phyloP scores from a whole-genome alignment of 345 rosid species.

The Populus deltoides region DNA sequence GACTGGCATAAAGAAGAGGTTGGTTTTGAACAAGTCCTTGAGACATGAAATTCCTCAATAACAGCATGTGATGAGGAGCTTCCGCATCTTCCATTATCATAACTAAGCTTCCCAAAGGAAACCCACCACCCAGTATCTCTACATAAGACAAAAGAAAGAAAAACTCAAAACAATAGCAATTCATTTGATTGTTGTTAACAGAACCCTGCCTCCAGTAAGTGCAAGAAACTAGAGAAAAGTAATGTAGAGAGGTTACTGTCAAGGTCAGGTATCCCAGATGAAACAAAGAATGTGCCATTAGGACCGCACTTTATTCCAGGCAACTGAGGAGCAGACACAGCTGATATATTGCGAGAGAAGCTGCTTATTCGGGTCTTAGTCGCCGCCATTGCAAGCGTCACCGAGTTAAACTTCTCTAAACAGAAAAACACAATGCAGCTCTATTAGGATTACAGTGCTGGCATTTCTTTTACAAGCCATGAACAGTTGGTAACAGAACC shows the following conservation, averaged over 20 bases:
- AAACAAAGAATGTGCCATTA: conserved; percentile 65
- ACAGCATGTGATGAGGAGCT: conserved; percentile 96
- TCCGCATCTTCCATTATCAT: conserved; percentile 98
- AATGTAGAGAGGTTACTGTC: conserved; percentile 52
- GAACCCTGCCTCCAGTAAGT: background rate
- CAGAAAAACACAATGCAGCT: background rate
- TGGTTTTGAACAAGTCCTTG: conserved; percentile 88
- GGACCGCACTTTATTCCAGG: conserved; percentile 87
- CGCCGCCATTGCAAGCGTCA: conserved; percentile 46
- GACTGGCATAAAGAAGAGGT: conserved; percentile 78
- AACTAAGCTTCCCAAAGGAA: conserved; percentile 77
- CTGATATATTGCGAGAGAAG: conserved; percentile 66
- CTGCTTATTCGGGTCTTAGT: conserved; percentile 64
- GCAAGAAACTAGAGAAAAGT: background rate
- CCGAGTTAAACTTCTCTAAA: background rate
- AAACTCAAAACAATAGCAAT: background rate
- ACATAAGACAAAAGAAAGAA: conserved; percentile 6
- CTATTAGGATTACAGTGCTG: background rate
- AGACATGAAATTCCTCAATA: conserved; percentile 90
- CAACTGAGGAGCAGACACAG: conserved; percentile 36
- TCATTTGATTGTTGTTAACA: background rate
- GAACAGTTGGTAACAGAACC: background rate
- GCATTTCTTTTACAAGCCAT: background rate
- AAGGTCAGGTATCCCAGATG: conserved; percentile 83
- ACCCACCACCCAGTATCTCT: conserved; percentile 87